A percentile compares a stretch with the other conserved stretches of the same genome.
phyloP scores from a whole-genome alignment of 2,329 filamentous ascomycete species.

The Colletotrichum cuscutae region DNA sequence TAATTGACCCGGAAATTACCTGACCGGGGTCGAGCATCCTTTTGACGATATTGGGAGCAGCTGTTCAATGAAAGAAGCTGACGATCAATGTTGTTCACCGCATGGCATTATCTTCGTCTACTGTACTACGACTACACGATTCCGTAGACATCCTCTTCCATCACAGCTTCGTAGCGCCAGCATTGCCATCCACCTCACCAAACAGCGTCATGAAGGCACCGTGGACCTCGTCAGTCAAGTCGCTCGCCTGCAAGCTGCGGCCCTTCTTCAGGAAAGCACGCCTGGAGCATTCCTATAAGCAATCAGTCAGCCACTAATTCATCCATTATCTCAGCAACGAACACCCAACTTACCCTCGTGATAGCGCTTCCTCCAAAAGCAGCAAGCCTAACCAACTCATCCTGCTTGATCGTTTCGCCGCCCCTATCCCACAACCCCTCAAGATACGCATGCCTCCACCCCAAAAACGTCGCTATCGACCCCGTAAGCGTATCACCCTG shows the following conservation, averaged over 20 bases:
- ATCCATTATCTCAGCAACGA: conserved; percentile 32
- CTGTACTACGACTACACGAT: neutral
- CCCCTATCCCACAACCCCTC: conserved; percentile 75
- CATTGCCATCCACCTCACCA: conserved; percentile 70
- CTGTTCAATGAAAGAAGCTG: neutral
- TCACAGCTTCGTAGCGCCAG: conserved; percentile 48
- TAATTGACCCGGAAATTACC: too few relatives aligned
- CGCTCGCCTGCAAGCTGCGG: conserved; percentile 89
- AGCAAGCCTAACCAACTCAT: conserved; percentile 77
- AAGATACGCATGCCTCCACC: conserved; percentile 88
- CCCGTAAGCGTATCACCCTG: conserved; percentile 97
- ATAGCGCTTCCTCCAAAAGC: conserved; percentile 89
- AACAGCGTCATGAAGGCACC: conserved; percentile 82
- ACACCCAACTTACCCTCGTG: conserved; percentile 72
- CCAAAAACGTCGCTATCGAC: conserved; percentile 86
- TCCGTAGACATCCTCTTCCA: neutral
- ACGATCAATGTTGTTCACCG: neutral
- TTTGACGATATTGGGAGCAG: too few relatives aligned
- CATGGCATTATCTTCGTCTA: neutral
- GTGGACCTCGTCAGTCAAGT: conserved; percentile 91
- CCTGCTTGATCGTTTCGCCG: conserved; percentile 50
- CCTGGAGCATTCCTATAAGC: conserved; percentile 78
- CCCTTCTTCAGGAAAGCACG: conserved; percentile 88
- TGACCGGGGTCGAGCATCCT: too few relatives aligned
- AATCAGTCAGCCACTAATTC: neutral